Conservation (phyloP, 148 eudicot species). For the Camellia sinensis region DNA sequence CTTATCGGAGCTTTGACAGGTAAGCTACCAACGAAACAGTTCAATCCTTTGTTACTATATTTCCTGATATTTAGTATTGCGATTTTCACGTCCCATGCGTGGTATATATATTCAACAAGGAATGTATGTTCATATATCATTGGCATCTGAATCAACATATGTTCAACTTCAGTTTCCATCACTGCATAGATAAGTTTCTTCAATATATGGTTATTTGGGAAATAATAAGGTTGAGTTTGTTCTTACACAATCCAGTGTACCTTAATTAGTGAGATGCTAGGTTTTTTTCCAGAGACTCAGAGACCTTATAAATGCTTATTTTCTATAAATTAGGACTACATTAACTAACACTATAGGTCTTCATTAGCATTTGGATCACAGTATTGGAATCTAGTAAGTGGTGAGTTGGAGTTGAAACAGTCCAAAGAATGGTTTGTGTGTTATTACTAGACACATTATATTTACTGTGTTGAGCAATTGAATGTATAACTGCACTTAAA, state of each 20-base stretch:
- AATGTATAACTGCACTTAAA: no score
- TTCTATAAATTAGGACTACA: neutral
- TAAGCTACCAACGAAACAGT: slow-evolving; percentile 16
- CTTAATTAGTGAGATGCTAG: neutral
- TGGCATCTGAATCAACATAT: neutral
- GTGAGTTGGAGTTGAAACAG: neutral
- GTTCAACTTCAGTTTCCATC: neutral
- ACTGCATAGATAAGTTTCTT: neutral
- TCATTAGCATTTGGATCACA: neutral
- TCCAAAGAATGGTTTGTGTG: neutral
- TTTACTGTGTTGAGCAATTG: no score
- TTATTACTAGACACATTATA: neutral
- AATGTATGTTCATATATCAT: neutral
- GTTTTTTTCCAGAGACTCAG: neutral
- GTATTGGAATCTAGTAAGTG: neutral
- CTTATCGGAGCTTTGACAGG: slow-evolving; percentile 80
- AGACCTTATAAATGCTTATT: no score
- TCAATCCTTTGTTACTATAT: slow-evolving; percentile 14
- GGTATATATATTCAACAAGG: neutral
- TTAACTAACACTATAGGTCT: neutral
- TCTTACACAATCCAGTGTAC: neutral
- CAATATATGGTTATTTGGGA: neutral
- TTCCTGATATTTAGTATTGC: neutral
- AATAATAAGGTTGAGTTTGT: neutral
- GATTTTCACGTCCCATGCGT: neutral